Base-by-base conservation (phyloP, 352 stramenopile species). In the Globisporangium camurandrum region DNA sequence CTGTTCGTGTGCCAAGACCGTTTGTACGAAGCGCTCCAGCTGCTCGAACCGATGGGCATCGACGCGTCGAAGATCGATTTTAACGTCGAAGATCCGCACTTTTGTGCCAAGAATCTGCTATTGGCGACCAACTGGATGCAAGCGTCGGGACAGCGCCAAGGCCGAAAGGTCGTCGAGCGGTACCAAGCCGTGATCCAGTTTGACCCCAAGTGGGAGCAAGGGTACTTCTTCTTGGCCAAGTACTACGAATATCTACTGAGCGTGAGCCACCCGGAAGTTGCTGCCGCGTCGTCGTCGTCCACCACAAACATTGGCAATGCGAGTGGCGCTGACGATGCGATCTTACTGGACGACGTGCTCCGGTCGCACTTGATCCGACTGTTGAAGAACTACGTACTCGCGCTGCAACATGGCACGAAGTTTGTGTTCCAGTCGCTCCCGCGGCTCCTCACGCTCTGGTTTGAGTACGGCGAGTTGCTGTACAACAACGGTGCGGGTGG, bases 351-450 rank as follows among this genome's bases (percentile, higher is more conserved):
- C 46, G 59, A 59, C 0, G 64, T 71, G 9, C 86, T 92, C 50
- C 80, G 82, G 37, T 49, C 54, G 4, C 67, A 88, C 17, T 66
- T 98, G 46, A 78, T 97, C 38, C 76, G 85, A 34, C 76, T 97
- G 56, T 95, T 99, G 64, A 70, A 92, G 31, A 96, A 98, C 56
- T 99, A 98, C 66, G 85, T 96, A 49, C 66, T 84, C 5, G 71
- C 84, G 12, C 65, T 97, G 3, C 66, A 67, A 38, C 67, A 88
- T 53, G 79, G 75, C 20, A 85, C 91, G n/a, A 98, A 98, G 52
- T 97, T 98, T 66, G 78, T 98, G 24, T 98, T 97, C 66, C 93
- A 98, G 67, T 96, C 95, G 1, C 80, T 99, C 46, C 95, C 96
- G 23, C 84, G 96, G n/a, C 64, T 99, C 38, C 69, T 99, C 11